Conservation (phyloP, 495 filamentous ascomycete genomes). For the Zalerion maritima region DNA sequence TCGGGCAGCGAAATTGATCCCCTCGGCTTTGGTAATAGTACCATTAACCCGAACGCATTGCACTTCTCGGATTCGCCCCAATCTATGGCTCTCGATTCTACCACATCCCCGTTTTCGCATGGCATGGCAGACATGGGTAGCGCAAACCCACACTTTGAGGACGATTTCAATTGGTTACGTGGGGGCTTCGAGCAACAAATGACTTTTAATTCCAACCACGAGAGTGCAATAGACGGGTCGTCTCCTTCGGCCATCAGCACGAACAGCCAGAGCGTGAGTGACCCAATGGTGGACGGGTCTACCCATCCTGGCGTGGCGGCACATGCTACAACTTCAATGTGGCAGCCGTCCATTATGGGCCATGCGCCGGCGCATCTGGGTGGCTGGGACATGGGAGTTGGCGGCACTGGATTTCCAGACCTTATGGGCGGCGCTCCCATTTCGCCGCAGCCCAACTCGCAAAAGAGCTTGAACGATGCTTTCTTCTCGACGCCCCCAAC, state of each 20-base stretch:
- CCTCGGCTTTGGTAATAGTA: conserved; percentile 55
- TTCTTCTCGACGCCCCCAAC: conserved; percentile 50
- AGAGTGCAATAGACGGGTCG: conserved; percentile 76
- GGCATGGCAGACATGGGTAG: conserved; percentile 44
- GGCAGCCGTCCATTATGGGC: conserved; percentile 54
- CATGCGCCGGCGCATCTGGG: conserved; percentile 42
- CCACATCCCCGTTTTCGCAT: conserved; percentile 60
- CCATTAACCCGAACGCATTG: conserved; percentile 91
- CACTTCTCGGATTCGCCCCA: conserved; percentile 80
- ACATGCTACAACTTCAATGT: conserved; percentile 36
- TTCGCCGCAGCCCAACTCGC: conserved; percentile 44
- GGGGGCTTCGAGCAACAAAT: conserved; percentile 65
- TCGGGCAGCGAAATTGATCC: conserved; percentile 70
- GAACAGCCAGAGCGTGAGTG: conserved; percentile 82
- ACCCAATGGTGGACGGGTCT: conserved; percentile 78
- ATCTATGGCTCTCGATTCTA: conserved; percentile 52
- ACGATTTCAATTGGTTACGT: conserved; percentile 81
- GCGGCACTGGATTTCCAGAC: conserved; percentile 41
- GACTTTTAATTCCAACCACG: conserved; percentile 50
- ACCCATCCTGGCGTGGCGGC: conserved; percentile 36
- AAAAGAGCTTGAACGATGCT: conserved; percentile 35
- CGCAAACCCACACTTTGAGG: conserved; percentile 48
- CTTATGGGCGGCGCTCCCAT: conserved; percentile 43
- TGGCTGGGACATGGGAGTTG: conserved; percentile 46
- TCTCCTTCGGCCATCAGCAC: conserved; percentile 92